Conservation (phyloP, 108 stramenopile species). For the Asterionellopsis glacialis region DNA sequence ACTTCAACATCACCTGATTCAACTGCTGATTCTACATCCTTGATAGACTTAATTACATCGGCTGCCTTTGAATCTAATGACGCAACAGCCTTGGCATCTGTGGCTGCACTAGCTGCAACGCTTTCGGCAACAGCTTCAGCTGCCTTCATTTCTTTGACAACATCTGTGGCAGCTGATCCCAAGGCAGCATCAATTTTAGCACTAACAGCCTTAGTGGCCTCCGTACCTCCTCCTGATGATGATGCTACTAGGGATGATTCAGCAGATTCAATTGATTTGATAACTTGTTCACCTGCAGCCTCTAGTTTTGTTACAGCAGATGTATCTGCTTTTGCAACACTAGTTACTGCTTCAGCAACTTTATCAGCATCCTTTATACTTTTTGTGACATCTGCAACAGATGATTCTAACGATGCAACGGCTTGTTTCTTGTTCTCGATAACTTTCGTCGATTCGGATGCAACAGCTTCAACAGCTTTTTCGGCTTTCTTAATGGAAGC, state of each 20-base stretch:
- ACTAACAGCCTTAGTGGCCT: not conserved
- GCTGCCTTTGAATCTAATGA: conserved; percentile 1
- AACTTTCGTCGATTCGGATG: not conserved
- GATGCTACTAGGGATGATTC: not conserved
- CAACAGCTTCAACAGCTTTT: not conserved
- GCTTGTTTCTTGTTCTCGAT: not conserved
- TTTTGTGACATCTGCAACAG: too few relatives aligned
- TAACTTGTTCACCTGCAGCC: too few relatives aligned
- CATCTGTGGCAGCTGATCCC: not conserved
- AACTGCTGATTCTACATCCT: not conserved
- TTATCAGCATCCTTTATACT: too few relatives aligned
- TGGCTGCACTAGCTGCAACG: not conserved
- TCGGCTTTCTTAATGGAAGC: not conserved
- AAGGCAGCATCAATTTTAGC: not conserved
- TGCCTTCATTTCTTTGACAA: conserved; percentile 4
- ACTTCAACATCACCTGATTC: not conserved
- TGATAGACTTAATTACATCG: not conserved
- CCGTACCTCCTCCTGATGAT: not conserved
- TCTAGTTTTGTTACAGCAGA: too few relatives aligned
- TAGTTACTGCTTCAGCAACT: too few relatives aligned
- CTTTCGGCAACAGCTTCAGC: conserved; percentile 1
- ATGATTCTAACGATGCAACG: not conserved
- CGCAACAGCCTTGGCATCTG: not conserved
- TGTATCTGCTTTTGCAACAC: too few relatives aligned
- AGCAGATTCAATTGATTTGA: not conserved